Evolutionary conservation across 352 stramenopile genomes (phyloP).

Genomic region (Phytopythium sindhum): DNA sequence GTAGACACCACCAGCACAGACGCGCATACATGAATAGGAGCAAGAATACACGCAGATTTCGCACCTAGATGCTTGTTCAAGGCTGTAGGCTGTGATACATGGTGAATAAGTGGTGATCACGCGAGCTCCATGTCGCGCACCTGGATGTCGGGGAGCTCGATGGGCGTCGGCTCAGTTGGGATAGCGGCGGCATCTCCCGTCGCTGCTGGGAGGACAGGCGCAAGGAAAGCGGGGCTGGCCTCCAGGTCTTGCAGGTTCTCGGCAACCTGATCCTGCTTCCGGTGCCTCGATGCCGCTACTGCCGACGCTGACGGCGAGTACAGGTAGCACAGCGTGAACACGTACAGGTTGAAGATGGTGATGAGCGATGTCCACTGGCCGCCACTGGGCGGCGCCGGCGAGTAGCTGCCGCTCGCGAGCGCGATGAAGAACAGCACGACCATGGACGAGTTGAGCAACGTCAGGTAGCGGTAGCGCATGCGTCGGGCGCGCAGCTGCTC

Average conservation of each 20-base stretch:
- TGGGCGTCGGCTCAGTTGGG: conserved; percentile 3
- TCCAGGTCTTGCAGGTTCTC: conserved; percentile 9
- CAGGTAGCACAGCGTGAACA: conserved; percentile 52
- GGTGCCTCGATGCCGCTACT: conserved; percentile 24
- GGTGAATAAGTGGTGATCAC: neutral
- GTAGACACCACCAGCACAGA: neutral
- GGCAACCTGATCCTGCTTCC: conserved; percentile 9
- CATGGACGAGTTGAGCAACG: conserved; percentile 44
- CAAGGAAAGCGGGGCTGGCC: conserved; percentile 1
- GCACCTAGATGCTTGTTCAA: neutral
- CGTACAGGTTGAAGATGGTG: conserved; percentile 61
- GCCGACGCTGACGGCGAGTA: conserved; percentile 45
- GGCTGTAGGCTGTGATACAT: neutral
- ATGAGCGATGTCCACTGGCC: conserved; percentile 47
- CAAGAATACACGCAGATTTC: neutral
- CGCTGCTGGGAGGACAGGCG: neutral
- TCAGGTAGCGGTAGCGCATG: conserved; percentile 46
- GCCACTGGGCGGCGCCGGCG: conserved; percentile 37
- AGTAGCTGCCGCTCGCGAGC: conserved; percentile 36
- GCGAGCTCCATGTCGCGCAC: conserved; percentile 7
- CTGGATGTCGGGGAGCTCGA: neutral
- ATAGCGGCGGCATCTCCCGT: neutral
- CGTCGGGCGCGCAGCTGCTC: conserved; percentile 41
- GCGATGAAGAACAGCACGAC: conserved; percentile 43
- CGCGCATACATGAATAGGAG: neutral